Percentiles rank a stretch among this genome's conserved stretches.
phyloP scores from a whole-genome alignment of 176 grass and related monocot species.

The Urochloa ruziziensis region DNA sequence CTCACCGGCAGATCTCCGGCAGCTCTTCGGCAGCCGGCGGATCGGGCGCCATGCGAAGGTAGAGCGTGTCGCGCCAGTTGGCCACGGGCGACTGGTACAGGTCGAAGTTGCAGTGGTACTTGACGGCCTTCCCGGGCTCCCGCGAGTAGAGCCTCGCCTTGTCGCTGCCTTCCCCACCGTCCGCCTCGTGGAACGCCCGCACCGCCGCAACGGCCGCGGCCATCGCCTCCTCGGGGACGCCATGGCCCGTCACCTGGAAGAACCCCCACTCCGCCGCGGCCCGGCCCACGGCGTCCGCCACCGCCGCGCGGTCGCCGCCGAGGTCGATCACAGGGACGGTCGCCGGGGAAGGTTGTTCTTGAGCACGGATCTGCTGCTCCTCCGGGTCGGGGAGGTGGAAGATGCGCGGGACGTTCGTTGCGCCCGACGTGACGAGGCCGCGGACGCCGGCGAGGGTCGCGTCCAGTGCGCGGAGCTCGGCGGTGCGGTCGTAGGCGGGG shows the following conservation, averaged over 20 bases:
- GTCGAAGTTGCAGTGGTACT: conserved; percentile 66
- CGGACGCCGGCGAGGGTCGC: conserved; percentile 60
- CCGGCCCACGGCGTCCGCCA: conserved; percentile 5
- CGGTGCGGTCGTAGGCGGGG: conserved; percentile 32
- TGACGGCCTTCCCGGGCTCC: conserved; percentile 38
- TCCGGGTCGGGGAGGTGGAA: conserved; percentile 4
- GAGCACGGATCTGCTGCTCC: neutral
- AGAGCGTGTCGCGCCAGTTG: conserved; percentile 70
- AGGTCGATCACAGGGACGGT: conserved; percentile 48
- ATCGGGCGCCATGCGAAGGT: conserved; percentile 55
- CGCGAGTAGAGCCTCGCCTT: conserved; percentile 64
- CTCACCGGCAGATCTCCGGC: conserved; percentile 43
- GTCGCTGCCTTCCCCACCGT: conserved; percentile 26
- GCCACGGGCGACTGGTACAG: conserved; percentile 42
- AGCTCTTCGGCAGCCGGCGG: conserved; percentile 39
- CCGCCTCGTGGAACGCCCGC: conserved; percentile 45
- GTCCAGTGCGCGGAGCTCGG: conserved; percentile 57
- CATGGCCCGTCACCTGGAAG: conserved; percentile 60
- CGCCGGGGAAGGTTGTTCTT: neutral
- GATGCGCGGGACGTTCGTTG: conserved; percentile 39
- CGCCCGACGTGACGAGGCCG: conserved; percentile 46
- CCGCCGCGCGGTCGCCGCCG: neutral
- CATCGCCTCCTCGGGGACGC: conserved; percentile 21
- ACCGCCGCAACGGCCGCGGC: conserved; percentile 1
- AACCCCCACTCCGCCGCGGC: conserved; percentile 53